phyloP scores from a whole-genome alignment of 495 filamentous ascomycete species.

The Trichoderma parareesei region DNA sequence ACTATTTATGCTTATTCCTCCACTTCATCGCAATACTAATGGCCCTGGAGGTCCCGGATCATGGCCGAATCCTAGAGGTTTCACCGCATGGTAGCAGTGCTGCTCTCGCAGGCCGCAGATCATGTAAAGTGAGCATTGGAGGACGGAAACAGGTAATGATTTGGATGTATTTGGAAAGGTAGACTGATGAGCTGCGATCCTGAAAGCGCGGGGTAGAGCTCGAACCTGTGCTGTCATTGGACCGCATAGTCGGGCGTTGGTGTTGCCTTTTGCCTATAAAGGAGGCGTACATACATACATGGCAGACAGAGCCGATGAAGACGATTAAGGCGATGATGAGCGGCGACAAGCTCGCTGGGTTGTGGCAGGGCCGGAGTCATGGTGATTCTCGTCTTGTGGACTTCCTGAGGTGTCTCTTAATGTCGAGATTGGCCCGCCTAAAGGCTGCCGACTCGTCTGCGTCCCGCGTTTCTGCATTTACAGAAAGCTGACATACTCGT shows the following conservation, averaged over 20 bases:
- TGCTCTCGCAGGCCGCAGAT: not conserved
- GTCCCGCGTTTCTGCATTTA: too few relatives aligned
- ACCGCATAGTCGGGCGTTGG: not conserved
- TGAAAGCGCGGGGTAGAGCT: not conserved
- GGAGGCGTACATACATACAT: not conserved
- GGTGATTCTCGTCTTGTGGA: not conserved
- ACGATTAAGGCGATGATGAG: not conserved
- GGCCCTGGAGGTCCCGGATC: not conserved
- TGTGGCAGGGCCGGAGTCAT: too few relatives aligned
- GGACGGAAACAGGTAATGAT: not conserved
- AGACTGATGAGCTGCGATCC: too few relatives aligned
- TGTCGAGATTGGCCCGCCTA: too few relatives aligned
- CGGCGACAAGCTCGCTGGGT: not conserved
- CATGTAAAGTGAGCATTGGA: not conserved
- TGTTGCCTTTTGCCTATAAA: not conserved
- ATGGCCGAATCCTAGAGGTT: not conserved
- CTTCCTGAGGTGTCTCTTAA: not conserved
- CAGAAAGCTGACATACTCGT: too few relatives aligned
- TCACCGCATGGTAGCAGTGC: not conserved
- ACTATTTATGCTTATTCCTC: not conserved
- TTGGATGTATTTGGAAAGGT: not conserved
- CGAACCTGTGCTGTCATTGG: not conserved
- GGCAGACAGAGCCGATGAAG: not conserved
- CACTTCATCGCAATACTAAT: not conserved
- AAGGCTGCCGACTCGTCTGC: too few relatives aligned